Evolutionary conservation across 75 land plant species (phyloP), one percentile per base, ranked within the genome.

Genomic region (Gnetum montanum): DNA sequence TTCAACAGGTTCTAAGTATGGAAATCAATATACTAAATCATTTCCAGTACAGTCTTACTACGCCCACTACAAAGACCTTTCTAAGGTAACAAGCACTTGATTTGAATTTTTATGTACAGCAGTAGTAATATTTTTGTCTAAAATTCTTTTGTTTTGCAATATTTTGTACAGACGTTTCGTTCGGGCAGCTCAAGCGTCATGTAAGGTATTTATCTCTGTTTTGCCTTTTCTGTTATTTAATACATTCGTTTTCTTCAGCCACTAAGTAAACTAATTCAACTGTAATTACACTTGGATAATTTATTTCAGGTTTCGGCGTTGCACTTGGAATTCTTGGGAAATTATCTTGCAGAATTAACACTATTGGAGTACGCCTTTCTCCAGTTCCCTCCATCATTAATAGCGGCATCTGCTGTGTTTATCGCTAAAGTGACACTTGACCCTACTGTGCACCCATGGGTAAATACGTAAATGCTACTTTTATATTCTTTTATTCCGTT

Each of bases 351-450:
- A 28, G 98, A 94, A 48, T 68, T 94, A 47, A 83, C 96, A 6
- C 72, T 90, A 13, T 28, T 78, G 18, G 98, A 94, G 26, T 94
- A 94, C 59, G 52, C 49, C 3, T 85, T 90, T 55, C 65, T 94
- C 1, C 72, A 73, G 62, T 90, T 71, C 43, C 61, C 76, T 7
- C 98, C 96, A 34, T 94, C 96, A 8, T 45, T 66, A 24, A 38
- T 86, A 29, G 98, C 98, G 27, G 96, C 92, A 8, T 85, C 98
- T 31, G 96, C 85, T 63, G 81, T 94, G 2, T 94, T 83, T 43
- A 70, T 94, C 31, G 91, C 98, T 8, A 82, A 83, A 70, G 72
- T 88, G 75, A 94, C 96, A 5, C 60, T 90, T 19, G 73, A 90
- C 46, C 84, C 80, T 8, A 63, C 76, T 2, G 43, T 10, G 8